Evolutionary conservation across 192 early-diverging fungal species (phyloP).

Genomic region (Coemansia sp.): DNA sequence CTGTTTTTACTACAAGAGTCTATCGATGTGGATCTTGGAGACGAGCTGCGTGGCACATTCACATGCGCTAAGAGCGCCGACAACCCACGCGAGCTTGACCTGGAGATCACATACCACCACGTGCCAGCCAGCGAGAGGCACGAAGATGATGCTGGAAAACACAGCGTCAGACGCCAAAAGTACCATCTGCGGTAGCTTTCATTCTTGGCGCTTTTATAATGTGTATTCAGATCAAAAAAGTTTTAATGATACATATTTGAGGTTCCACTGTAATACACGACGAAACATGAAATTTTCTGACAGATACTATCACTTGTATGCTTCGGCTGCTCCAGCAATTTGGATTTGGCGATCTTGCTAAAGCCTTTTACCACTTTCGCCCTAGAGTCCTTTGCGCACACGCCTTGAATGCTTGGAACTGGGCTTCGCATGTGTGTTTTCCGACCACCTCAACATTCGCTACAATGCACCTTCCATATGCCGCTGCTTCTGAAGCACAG

Average conservation of each 20-base stretch:
- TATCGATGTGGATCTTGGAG: constrained; percentile 56
- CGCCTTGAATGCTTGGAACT: constrained; percentile 60
- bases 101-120: constrained; percentile 58
- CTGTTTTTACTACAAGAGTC: constrained; percentile 72
- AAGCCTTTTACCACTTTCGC: constrained; percentile 33
- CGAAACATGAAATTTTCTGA: too few species aligned
- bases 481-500: constrained; percentile 47
- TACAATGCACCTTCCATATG: constrained; percentile 60
- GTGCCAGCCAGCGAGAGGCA: constrained; percentile 9
- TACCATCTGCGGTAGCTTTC: constrained; percentile 43
- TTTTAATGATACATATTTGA: too few species aligned
- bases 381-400: constrained; percentile 59
- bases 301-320: too few species aligned
- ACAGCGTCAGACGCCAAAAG: constrained; percentile 17
- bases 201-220: too few species aligned
- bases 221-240: too few species aligned
- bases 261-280: too few species aligned
- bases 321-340: too few species aligned
- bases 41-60: constrained; percentile 62
- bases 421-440: constrained; percentile 59
- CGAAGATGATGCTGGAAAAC: not conserved
- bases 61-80: constrained; percentile 61
- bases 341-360: not conserved
- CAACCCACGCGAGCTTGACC: constrained; percentile 73
- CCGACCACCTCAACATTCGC: constrained; percentile 54